A percentile compares a stretch with the other conserved stretches of the same genome.
Conservation (phyloP, 768 basidiomycete genomes). For the Boletus tylopilopsis region DNA sequence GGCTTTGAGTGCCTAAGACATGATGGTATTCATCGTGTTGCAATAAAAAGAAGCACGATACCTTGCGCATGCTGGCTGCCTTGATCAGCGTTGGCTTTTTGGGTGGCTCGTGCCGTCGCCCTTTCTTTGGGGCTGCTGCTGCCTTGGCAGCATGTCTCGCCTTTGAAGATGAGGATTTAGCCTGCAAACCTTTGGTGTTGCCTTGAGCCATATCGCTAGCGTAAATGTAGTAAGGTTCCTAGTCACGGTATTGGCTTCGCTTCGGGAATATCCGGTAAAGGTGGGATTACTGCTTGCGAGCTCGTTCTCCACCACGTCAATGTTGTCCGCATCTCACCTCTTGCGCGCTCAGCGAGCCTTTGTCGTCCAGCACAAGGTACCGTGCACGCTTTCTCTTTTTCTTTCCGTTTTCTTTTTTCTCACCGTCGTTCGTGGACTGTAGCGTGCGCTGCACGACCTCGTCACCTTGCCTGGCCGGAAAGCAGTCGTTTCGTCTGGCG, state of each 20-base stretch:
- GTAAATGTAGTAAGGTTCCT: background rate
- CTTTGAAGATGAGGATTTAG: constrained; percentile 43
- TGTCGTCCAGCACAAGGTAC: constrained; percentile 45
- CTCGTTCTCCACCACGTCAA: constrained; percentile 22
- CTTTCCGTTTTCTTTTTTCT: background rate
- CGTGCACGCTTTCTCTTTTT: background rate
- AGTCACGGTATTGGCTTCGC: background rate
- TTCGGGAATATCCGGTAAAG: constrained; percentile 26
- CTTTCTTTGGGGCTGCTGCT: constrained; percentile 73
- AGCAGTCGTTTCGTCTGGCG: constrained; percentile 72
- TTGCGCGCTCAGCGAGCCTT: constrained; percentile 53
- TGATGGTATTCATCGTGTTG: background rate
- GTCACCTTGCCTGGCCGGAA: constrained; percentile 54
- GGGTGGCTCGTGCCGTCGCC: constrained; percentile 71
- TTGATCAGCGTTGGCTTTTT: constrained; percentile 75
- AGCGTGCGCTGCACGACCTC: constrained; percentile 78
- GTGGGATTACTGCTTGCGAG: constrained; percentile 2
- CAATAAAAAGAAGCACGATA: constrained; percentile 22
- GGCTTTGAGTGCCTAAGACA: constrained; percentile 67
- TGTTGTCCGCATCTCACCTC: constrained; percentile 45
- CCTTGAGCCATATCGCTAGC: constrained; percentile 67
- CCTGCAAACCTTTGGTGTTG: constrained; percentile 71
- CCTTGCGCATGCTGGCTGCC: constrained; percentile 76
- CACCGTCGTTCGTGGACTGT: constrained; percentile 6
- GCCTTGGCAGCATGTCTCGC: constrained; percentile 62